A percentile compares a stretch with the other conserved stretches of the same genome.
Conservation (phyloP, 257 asterid genomes). For the Sherardia arvensis region DNA sequence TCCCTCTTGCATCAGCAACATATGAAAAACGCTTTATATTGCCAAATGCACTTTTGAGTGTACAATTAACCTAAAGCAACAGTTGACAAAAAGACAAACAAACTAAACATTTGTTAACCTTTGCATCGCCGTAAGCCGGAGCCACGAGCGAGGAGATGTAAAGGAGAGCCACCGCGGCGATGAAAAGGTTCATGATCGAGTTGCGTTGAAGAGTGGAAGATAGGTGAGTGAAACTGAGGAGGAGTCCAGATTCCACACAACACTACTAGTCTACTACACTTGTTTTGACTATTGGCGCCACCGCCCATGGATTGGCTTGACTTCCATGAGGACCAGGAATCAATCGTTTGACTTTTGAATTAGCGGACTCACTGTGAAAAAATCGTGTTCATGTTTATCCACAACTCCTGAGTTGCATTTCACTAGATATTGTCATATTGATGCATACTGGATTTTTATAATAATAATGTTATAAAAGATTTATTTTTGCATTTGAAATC, state of each 20-base stretch:
- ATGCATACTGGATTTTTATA: no score
- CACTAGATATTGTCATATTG: no score
- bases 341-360: not conserved
- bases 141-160: not conserved
- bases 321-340: not conserved
- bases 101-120: not conserved
- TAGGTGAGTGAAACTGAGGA: not conserved
- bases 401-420: no score
- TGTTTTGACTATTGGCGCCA: not conserved
- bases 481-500: no score
- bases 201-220: not conserved
- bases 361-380: no score
- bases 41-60: not conserved
- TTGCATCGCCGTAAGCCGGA: conserved; percentile 7
- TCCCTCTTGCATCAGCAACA: not conserved
- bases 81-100: not conserved
- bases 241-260: not conserved
- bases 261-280: no score
- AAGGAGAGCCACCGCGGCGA: not conserved
- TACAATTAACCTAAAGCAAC: not conserved
- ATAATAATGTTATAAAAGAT: no score
- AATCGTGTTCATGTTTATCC: no score
- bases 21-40: not conserved
- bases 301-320: not conserved
- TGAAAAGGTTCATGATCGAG: not conserved